Conservation (phyloP, 768 basidiomycete genomes). For the Phlebiopsis gigantea region DNA sequence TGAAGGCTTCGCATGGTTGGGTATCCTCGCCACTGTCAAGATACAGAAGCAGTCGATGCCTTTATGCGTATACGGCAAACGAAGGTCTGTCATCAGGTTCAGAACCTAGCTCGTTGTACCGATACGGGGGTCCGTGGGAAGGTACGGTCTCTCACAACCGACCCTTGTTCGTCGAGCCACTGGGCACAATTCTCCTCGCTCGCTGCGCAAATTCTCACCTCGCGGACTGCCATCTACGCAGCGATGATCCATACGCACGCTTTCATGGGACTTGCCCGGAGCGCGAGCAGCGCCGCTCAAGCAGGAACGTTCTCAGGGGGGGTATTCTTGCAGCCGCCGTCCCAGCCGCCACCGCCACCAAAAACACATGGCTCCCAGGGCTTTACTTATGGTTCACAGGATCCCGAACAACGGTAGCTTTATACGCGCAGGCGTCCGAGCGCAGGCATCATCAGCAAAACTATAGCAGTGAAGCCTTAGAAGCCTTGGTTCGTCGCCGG, state of each 20-base stretch:
- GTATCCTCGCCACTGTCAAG: neutral
- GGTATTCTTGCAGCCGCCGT: neutral
- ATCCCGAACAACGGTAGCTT: neutral
- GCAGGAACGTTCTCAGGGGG: too few relatives aligned
- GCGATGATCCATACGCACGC: too few relatives aligned
- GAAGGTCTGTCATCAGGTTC: neutral
- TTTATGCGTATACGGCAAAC: neutral
- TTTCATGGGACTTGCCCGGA: too few relatives aligned
- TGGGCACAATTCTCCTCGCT: too few relatives aligned
- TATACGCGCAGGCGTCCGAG: neutral
- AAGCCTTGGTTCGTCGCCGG: too few relatives aligned
- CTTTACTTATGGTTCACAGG: neutral
- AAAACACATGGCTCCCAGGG: neutral
- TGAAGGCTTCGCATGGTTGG: neutral
- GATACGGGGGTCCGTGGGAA: too few relatives aligned
- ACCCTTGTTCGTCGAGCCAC: too few relatives aligned
- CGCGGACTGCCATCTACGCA: too few relatives aligned
- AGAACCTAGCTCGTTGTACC: too few relatives aligned
- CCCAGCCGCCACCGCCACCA: neutral
- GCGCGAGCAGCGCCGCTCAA: too few relatives aligned
- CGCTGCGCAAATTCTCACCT: neutral
- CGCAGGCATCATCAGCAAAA: neutral
- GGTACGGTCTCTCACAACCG: too few relatives aligned
- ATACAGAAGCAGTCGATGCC: neutral
- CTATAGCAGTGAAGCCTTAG: neutral